phyloP scores from a whole-genome alignment of 2,329 filamentous ascomycete genomes.

The Monascus ruber region DNA sequence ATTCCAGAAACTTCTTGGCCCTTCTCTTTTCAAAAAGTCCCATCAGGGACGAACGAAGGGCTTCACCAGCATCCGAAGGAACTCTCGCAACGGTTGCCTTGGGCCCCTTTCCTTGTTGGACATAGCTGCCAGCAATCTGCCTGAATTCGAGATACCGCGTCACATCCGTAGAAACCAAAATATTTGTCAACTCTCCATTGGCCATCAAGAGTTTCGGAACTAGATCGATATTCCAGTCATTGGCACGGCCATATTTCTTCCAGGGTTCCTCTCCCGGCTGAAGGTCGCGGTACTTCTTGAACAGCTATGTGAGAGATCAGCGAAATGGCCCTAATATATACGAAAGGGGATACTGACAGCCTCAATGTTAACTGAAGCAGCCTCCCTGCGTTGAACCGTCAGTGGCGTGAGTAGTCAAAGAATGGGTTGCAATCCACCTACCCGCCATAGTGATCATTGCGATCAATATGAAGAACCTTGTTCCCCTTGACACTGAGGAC shows the following conservation, averaged over 20 bases:
- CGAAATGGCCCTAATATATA: neutral
- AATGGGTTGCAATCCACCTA: constrained; percentile 38
- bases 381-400: constrained; percentile 52
- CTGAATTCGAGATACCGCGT: constrained; percentile 85
- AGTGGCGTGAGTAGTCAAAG: constrained; percentile 6
- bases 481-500: constrained; percentile 97
- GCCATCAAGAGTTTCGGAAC: constrained; percentile 98
- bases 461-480: constrained; percentile 98
- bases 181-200: constrained; percentile 95
- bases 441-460: constrained; percentile 98
- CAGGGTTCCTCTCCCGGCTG: constrained; percentile 73
- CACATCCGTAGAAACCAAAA: constrained; percentile 90
- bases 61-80: constrained; percentile 82
- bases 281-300: constrained; percentile 91
- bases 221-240: constrained; percentile 99
- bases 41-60: constrained; percentile 86
- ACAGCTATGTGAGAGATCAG: constrained; percentile 55
- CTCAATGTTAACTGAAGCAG: constrained; percentile 93
- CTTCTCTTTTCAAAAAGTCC: constrained; percentile 95
- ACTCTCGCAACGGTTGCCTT: constrained; percentile 95
- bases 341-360: constrained; percentile 46
- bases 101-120: constrained; percentile 72
- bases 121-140: constrained; percentile 90
- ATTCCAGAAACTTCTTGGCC: constrained; percentile 93
- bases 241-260: constrained; percentile 92